Base-by-base conservation (phyloP, 495 filamentous ascomycete species). In the Echria macrotheca region DNA sequence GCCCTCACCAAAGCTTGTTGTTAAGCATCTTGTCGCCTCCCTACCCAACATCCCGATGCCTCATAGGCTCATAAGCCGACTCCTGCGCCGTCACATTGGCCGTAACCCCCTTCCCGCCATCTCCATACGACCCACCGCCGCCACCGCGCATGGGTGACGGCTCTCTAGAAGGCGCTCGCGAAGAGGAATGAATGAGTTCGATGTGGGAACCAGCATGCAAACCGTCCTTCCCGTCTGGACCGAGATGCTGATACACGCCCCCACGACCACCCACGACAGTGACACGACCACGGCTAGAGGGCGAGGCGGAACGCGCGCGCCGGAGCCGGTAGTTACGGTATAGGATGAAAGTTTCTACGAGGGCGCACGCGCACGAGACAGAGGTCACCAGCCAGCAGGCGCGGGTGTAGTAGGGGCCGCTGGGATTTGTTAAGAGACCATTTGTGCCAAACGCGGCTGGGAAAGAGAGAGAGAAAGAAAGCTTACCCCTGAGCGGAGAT, bases 31-130 rank as follows among this genome's bases (percentile, higher is more conserved):
- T n/a, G n/a, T n/a, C n/a, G n/a, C n/a, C n/a, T n/a, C 28, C 35
- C 35, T 17, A 10, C 15, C 31, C n/a, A 1, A 17, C 42, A 10
- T 38, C 44, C 21, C 23, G 23, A 39, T 48, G 45, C 22, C 45
- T 48, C 45, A 48, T 48, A 11, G 45, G 45, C 32, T 48, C 45
- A 29, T 48, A 48, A 11, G 45, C 45, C 33, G 45, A 37, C 31
- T 12, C 32, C 22, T 39, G 45, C 22, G 19, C 23, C 33, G 45
- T 48, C 6, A 48, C 45, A 21, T 33, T 31, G 5, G 12, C 26
- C 4, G 41, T 28, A 23, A 41, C 2, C 3, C 5, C 41, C 41
- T 12, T 44, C n/a, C 41, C n/a, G 7, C 41, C 43, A 24, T 8
- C 38, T 3, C 38, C 38, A 23, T 19, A 8, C 33, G 7, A 21